phyloP scores from a whole-genome alignment of 179 eudicot species.

The Dionaea muscipula region DNA sequence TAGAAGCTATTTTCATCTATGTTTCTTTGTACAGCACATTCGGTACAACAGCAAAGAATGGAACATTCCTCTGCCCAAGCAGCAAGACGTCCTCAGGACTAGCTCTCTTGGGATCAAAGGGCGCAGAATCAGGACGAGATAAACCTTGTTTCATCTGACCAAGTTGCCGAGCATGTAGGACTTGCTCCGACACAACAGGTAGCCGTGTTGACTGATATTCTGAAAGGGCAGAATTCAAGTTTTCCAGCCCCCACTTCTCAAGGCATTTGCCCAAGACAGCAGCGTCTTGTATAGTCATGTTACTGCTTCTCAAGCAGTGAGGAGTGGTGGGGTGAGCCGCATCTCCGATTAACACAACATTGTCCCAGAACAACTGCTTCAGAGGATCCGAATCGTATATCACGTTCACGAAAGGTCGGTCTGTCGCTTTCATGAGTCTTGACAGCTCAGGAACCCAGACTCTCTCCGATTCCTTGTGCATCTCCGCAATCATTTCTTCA shows the following conservation, averaged over 20 bases:
- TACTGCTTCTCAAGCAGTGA: conserved; percentile 73
- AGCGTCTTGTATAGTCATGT: conserved; percentile 70
- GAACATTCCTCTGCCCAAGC: conserved; percentile 54
- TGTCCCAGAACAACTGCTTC: conserved; percentile 40
- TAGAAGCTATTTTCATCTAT: not conserved
- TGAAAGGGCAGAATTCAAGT: conserved; percentile 30
- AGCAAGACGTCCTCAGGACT: conserved; percentile 33
- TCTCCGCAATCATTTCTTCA: conserved; percentile 36
- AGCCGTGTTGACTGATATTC: conserved; percentile 51
- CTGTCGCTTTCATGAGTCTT: conserved; percentile 41
- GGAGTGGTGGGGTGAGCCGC: conserved; percentile 88
- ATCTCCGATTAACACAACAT: conserved; percentile 67
- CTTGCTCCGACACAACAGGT: conserved; percentile 50
- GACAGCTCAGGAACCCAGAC: conserved; percentile 49
- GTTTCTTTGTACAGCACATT: conserved; percentile 10
- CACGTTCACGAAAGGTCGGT: conserved; percentile 54
- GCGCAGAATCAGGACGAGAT: conserved; percentile 19
- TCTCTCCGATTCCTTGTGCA: conserved; percentile 49
- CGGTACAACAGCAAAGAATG: conserved; percentile 45
- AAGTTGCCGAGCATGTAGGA: conserved; percentile 44
- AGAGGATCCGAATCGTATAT: conserved; percentile 66
- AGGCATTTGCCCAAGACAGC: conserved; percentile 63
- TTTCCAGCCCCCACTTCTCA: conserved; percentile 39
- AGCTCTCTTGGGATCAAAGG: conserved; percentile 32
- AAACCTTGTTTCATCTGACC: conserved; percentile 77